Evolutionary conservation across 1,284 basidiomycete species (phyloP), one percentile per base, ranked within the genome.

Genomic region (Gomphus bonarii): DNA sequence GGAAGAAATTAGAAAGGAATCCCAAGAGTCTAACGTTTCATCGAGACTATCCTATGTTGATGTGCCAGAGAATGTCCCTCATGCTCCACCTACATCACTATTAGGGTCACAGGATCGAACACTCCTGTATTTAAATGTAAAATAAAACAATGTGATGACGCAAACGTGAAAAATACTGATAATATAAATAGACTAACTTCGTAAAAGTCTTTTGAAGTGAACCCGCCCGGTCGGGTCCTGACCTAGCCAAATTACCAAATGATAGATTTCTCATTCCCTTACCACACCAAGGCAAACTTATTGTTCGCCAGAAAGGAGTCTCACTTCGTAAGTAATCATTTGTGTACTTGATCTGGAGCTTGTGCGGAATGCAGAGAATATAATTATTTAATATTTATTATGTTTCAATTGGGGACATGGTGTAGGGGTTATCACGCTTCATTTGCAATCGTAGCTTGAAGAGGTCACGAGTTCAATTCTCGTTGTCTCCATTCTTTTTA

Each of bases 371-470:
- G n/a, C n/a, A n/a, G 33, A 12, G 33, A 40, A 40, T 16, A 16
- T 1, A 40, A 12, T 16, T 40, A 40, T 40, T 1, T 2, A 40
- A 2, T 40, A n/a, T 16, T 3, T 2, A 9, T 18, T 6, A 1
- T n/a, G 6, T 40, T 6, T 22, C 10, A 36, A 55, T 16, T 18
- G 57, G 57, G 57, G 57, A 58, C 43, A 48, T 58, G 57, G 57
- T 58, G 50, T 58, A 58, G 57, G 57, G 57, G 57, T 47, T 58
- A 58, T 58, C 57, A 58, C 57, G 57, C 57, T 53, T 58, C 57
- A 58, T 58, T 58, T 58, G 57, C 57, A 58, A 35, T 9, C 12
- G 28, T 40, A 43, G 35, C 20, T 58, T 58, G 57, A 52, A 53
- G 57, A 52, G 57, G 49, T 58, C 57, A 53, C 57, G 57, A 51